Base-by-base conservation (phyloP, 2,329 filamentous ascomycete genomes). In the Talaromyces rugulosus region DNA sequence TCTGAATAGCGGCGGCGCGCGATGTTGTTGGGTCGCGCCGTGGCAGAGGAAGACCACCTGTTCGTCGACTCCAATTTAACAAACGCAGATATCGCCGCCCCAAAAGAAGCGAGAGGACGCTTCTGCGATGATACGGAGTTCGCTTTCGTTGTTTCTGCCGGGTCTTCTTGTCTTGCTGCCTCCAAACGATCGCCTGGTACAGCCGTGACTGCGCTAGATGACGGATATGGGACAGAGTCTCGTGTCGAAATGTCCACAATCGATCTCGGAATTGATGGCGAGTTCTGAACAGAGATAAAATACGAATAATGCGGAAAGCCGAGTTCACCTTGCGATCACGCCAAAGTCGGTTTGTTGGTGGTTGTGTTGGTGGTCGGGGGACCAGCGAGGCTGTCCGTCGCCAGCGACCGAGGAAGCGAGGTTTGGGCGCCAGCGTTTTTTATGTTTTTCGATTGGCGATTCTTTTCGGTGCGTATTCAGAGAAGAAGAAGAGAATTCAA, bases 161-260 rank as follows among this genome's bases (percentile, higher is more conserved):
- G 75, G 64, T 83, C 81, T 67, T 47, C 44, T 23, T 47, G 6
- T 23, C n/a, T 47, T 27, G 44, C 44, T 47, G 88, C 57, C 85
- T 84, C 67, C 82, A 81, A 65, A 93, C 79, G 61, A 96, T 82
- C 65, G 88, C 90, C 53, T 83, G 83, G 72, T 95, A 96, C 66
- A 96, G 86, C 61, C 87, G 85, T 42, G 88, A 88, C 76, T 96
- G 92, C 8, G 91, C 78, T 59, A 83, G 82, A 72, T 88, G 86
- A 70, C 89, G 90, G 69, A 91, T 83, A 57, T 82, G 79, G 12
- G 91, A 90, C 28, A 96, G 76, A 5, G 85, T 90, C 68, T 92
- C 86, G 82, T 91, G 85, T 65, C 87, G 90, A 74, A 96, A 87
- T 66, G 83, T 80, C 68, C 88, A 83, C 59, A 95, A 80, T 64